Evolutionary conservation across 208 protist species (phyloP), one percentile per base, ranked within the genome.

Genomic region (Leishmania guyanensis): DNA sequence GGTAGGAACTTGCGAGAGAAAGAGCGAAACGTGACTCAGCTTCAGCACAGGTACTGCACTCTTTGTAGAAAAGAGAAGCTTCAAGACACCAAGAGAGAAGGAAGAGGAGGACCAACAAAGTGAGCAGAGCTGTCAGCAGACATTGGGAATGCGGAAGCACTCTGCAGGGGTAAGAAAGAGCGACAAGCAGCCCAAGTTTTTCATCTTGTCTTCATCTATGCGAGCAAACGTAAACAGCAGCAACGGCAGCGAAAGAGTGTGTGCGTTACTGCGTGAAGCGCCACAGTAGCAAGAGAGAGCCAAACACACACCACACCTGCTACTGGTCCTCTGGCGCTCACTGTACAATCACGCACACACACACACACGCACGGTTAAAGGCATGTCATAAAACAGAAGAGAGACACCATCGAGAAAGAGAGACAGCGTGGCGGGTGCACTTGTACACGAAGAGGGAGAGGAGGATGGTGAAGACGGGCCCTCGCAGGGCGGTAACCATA

Each of bases 1-100:
- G 66, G 36, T 20, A 39, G 33, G 36, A 16, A 46, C 10, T 10
- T 16, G 26, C 29, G 26, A 16, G 26, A 48, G 68, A 26, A 43
- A 33, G 33, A 46, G 36, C 16, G 65, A 46, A 5, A 43, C 20
- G 62, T 68, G 29, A 29, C 62, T 29, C 29, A 43, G 62, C 1
- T 39, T 68, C 29, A 1, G 29, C 62, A 68, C 29, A 20, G n/a
- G 5, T 64, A 53, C 10, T 22, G 36, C 48, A 77, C 53, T 22
- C 22, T 29, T 36, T 48, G n/a, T 33, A 48, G 33, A 62, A 69
- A 72, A 51, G 53, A 66, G 66, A 76, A 46, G 43, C 43, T 39
- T 39, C 39, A n/a, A 43, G 26, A 75, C 26, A 77, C 54, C 16
- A 70, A 77, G 12, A 83, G 46, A 53, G 56, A 72, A 9, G 60